Conservation (phyloP, 305 asterid genomes). For the Solanum chacoense region DNA sequence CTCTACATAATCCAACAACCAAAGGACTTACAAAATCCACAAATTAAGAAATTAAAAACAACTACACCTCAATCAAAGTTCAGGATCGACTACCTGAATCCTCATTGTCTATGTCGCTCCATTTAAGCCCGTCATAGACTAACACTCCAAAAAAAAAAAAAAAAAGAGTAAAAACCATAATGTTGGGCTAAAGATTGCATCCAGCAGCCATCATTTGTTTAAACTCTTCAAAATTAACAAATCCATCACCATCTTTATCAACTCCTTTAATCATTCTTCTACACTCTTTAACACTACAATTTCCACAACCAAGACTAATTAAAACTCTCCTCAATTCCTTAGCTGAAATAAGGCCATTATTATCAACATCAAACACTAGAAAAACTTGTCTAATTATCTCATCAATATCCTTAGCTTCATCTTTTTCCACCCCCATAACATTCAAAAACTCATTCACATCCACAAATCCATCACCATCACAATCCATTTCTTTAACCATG, state of each 20-base stretch:
- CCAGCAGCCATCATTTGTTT: conserved; percentile 43
- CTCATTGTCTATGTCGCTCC: background rate
- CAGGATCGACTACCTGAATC: background rate
- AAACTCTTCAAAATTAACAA: conserved; percentile 47
- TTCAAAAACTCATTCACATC: conserved; percentile 51
- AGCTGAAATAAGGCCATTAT: conserved; percentile 46
- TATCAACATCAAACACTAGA: conserved; percentile 41
- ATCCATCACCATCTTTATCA: conserved; percentile 63
- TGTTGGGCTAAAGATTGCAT: background rate
- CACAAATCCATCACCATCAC: conserved; percentile 51
- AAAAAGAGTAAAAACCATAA: background rate
- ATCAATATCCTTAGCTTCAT: conserved; percentile 12
- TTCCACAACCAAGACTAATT: conserved; percentile 32
- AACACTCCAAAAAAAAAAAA: background rate
- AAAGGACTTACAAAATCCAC: background rate
- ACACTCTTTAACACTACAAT: conserved; percentile 34
- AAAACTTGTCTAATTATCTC: conserved; percentile 31
- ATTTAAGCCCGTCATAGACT: background rate
- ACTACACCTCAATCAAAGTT: background rate
- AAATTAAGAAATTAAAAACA: background rate
- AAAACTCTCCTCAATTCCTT: conserved; percentile 40
- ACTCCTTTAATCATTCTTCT: conserved; percentile 44
- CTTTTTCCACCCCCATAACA: conserved; percentile 12
- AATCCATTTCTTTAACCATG: conserved; percentile 52
- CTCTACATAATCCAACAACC: background rate